Conservation (phyloP, 495 filamentous ascomycete species). For the Amphirosellinia nigrospora region DNA sequence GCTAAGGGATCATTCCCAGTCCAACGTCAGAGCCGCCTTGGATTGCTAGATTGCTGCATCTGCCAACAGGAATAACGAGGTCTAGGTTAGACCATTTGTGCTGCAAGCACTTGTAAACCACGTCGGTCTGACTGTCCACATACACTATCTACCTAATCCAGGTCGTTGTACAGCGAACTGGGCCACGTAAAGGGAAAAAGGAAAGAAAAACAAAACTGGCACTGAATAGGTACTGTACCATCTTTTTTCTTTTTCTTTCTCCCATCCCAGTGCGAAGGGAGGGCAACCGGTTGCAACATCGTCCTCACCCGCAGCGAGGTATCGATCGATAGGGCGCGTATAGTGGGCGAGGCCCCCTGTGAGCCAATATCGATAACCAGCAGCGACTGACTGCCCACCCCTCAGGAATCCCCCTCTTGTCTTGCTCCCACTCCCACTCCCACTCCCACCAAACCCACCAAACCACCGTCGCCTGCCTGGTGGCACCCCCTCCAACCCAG, state of each 20-base stretch:
- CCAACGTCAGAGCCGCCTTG: neutral
- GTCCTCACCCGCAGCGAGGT: neutral
- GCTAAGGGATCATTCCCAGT: constrained; percentile 5
- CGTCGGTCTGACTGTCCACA: neutral
- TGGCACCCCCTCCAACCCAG: neutral
- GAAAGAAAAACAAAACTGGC: neutral
- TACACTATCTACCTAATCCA: neutral
- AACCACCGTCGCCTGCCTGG: neutral
- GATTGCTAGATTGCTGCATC: constrained; percentile 8
- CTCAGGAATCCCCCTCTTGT: neutral
- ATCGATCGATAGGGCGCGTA: constrained; percentile 20
- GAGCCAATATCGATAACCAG: constrained; percentile 23
- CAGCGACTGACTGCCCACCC: constrained; percentile 1
- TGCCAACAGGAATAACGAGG: constrained; percentile 20
- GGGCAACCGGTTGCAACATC: neutral
- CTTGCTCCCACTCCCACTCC: neutral
- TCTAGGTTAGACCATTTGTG: constrained; percentile 14
- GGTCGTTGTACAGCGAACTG: neutral
- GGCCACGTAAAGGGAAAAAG: neutral
- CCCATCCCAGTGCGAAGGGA: neutral
- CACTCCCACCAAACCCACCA: constrained; percentile 16
- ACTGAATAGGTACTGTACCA: neutral
- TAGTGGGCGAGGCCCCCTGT: constrained; percentile 12
- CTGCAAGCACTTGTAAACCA: constrained; percentile 17
- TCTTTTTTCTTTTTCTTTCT: constrained; percentile 9